Evolutionary conservation across 73 alveolate species (phyloP).

Genomic region (Paramecium octaurelia): DNA sequence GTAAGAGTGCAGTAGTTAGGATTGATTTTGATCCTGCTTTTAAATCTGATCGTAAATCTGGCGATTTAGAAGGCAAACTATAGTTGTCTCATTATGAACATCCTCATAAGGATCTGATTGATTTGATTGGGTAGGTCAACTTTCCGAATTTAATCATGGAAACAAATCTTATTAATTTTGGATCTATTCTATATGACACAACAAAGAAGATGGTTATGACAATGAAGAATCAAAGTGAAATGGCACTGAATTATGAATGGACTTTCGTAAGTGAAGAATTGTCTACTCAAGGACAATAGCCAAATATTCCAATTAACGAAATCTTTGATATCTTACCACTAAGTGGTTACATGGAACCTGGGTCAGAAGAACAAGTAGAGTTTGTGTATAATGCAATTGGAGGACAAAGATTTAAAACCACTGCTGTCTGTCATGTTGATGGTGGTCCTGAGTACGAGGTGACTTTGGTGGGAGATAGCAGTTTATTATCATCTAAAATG

Average conservation of each 20-base stretch:
- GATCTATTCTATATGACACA: conserved; percentile 98
- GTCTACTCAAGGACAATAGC: conserved; percentile 26
- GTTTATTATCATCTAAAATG: conserved; percentile 88
- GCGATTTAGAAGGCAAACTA: conserved; percentile 89
- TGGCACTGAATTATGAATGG: conserved; percentile 99
- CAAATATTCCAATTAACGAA: conserved; percentile 87
- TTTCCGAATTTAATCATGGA: conserved; percentile 96
- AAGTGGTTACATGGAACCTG: conserved; percentile 96
- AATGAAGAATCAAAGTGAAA: conserved; percentile 94
- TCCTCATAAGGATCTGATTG: conserved; percentile 97
- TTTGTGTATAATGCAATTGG: conserved; percentile 95
- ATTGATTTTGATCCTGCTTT: conserved; percentile 99
- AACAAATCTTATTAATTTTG: conserved; percentile 89
- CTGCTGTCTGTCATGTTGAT: conserved; percentile 98
- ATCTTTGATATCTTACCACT: conserved; percentile 99
- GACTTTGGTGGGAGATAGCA: conserved; percentile 95
- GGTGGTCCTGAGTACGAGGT: conserved; percentile 99
- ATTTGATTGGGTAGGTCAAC: conserved; percentile 96
- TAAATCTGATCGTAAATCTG: conserved; percentile 96
- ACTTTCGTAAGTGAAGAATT: conserved; percentile 95
- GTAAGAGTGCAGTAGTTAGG: conserved; percentile 81
- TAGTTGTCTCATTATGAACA: conserved; percentile 97
- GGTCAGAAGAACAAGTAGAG: conserved; percentile 95
- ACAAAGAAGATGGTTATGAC: conserved; percentile 95
- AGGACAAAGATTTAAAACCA: conserved; percentile 88